These are phyloP conservation scores for Leccinum subtestaceum DNA, from an alignment of 768 basidiomycete species.

Conservation along the genomic window DNA sequence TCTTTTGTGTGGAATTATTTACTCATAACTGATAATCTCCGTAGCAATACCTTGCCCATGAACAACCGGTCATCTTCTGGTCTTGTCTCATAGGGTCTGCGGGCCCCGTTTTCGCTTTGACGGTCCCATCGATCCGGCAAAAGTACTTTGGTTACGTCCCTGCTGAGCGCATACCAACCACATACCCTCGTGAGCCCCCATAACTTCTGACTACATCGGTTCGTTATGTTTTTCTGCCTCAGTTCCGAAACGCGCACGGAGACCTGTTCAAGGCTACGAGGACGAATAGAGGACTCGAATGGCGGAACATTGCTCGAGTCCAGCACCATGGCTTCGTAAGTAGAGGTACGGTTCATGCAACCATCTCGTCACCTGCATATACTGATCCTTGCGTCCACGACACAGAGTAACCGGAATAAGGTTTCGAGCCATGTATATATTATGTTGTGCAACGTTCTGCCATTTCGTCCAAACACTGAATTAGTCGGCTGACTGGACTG, in stretches of 20 bases:
- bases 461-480: background rate
- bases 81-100: slow-evolving; percentile 71
- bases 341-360: slow-evolving; percentile 5
- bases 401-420: slow-evolving; percentile 5
- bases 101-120: slow-evolving; percentile 71
- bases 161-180: slow-evolving; percentile 66
- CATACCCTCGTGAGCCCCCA: slow-evolving; percentile 69
- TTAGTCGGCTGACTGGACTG: background rate
- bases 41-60: slow-evolving; percentile 89
- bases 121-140: slow-evolving; percentile 74
- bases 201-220: background rate
- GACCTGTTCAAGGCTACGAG: slow-evolving; percentile 71
- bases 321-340: background rate
- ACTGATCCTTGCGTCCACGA: background rate
- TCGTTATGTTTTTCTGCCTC: background rate
- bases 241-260: slow-evolving; percentile 74
- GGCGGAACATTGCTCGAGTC: background rate
- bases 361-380: background rate
- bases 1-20: background rate
- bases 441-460: background rate
- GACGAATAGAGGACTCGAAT: slow-evolving; percentile 40
- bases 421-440: slow-evolving; percentile 3
- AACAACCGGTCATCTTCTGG: slow-evolving; percentile 88
- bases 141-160: slow-evolving; percentile 68
- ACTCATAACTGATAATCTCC: background rate